A percentile compares a stretch with the other conserved stretches of the same genome.
Conservation (phyloP, 139 green algal species). For the Spirogloea muscicola region DNA sequence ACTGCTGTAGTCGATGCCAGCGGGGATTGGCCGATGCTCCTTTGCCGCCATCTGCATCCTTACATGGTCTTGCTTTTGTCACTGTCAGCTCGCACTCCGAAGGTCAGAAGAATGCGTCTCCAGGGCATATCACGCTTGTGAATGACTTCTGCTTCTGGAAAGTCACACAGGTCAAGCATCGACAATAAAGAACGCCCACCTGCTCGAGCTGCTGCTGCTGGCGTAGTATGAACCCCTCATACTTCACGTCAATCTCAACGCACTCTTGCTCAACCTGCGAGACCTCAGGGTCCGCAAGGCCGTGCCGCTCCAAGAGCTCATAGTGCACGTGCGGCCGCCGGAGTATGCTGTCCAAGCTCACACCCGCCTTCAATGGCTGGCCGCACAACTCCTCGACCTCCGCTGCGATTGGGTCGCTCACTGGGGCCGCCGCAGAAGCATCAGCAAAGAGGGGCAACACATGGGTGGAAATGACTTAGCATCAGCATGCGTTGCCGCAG, state of each 20-base stretch:
- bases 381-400: conserved; percentile 48
- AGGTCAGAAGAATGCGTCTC: too few relatives aligned
- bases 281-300: conserved; percentile 25
- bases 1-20: conserved; percentile 54
- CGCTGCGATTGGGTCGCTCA: neutral
- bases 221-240: conserved; percentile 87
- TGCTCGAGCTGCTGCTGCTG: conserved; percentile 74
- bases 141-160: neutral
- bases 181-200: too few relatives aligned
- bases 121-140: too few relatives aligned
- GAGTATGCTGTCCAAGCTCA: conserved; percentile 81
- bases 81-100: too few relatives aligned
- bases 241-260: conserved; percentile 96
- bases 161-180: neutral
- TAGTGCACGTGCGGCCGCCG: conserved; percentile 84
- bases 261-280: conserved; percentile 68
- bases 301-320: conserved; percentile 62
- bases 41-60: conserved; percentile 23
- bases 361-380: conserved; percentile 54
- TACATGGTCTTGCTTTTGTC: neutral
- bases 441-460: too few relatives aligned
- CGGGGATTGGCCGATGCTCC: conserved; percentile 55
- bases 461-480: too few relatives aligned
- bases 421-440: conserved; percentile 8
- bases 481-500: too few relatives aligned